phyloP scores from a whole-genome alignment of 2,329 filamentous ascomycete genomes.

The Paracorniculantispora psalliotae region DNA sequence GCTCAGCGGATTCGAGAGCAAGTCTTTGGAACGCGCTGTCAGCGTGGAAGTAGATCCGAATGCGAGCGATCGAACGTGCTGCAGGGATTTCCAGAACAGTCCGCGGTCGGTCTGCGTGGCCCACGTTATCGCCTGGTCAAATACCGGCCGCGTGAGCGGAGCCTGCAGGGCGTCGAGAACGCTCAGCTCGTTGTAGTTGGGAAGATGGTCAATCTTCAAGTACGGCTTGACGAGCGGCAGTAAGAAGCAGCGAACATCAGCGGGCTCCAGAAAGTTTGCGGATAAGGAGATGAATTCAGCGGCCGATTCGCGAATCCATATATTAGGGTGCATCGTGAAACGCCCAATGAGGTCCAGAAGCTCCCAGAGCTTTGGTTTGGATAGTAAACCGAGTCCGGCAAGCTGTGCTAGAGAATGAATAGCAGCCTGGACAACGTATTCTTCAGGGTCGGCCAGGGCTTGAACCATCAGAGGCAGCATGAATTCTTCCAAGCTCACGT shows the following conservation, averaged over 20 bases:
- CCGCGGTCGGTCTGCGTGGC: constrained; percentile 75
- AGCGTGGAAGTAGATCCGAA: constrained; percentile 56
- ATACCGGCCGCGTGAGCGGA: constrained; percentile 71
- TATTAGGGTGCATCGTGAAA: constrained; percentile 89
- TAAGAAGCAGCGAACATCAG: constrained; percentile 80
- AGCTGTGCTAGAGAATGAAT: constrained; percentile 84
- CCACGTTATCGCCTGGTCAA: constrained; percentile 85
- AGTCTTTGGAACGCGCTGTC: constrained; percentile 52
- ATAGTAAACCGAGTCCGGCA: constrained; percentile 81
- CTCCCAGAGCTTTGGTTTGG: constrained; percentile 80
- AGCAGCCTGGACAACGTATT: constrained; percentile 88
- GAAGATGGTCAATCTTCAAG: constrained; percentile 65
- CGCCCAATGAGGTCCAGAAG: constrained; percentile 76
- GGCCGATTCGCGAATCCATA: constrained; percentile 90
- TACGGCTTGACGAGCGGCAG: constrained; percentile 77
- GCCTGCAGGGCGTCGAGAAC: constrained; percentile 79
- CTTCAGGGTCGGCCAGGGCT: constrained; percentile 85
- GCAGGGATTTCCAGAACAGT: constrained; percentile 78
- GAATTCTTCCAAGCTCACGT: constrained; percentile 86
- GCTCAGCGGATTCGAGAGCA: constrained; percentile 52
- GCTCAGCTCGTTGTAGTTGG: constrained; percentile 63
- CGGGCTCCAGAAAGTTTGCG: constrained; percentile 67
- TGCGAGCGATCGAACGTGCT: constrained; percentile 57
- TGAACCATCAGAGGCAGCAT: constrained; percentile 95
- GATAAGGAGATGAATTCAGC: constrained; percentile 76